Evolutionary conservation across 139 green algal genomes (phyloP).

Genomic region (Chlorella vulgaris): DNA sequence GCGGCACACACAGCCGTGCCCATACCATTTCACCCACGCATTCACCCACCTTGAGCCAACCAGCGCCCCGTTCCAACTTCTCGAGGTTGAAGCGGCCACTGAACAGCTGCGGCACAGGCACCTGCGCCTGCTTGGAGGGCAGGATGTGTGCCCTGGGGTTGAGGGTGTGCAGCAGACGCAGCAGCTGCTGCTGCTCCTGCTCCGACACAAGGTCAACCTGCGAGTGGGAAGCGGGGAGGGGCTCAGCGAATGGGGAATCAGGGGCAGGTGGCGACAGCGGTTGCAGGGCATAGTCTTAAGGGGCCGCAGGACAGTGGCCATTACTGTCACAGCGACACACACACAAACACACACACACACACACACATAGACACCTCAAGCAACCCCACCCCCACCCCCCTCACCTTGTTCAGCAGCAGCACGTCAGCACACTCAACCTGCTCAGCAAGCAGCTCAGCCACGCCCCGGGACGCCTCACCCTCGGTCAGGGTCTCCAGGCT

Average conservation of each 20-base stretch:
- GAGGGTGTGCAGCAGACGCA: slow-evolving; percentile 50
- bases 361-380: too few relatives aligned
- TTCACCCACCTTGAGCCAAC: slow-evolving; percentile 61
- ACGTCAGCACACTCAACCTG: slow-evolving; percentile 61
- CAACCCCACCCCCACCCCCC: too few relatives aligned
- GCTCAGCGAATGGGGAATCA: neutral
- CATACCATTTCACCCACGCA: neutral
- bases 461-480: slow-evolving; percentile 39
- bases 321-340: too few relatives aligned
- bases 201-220: slow-evolving; percentile 44
- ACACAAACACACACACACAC: too few relatives aligned
- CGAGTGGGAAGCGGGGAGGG: neutral
- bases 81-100: slow-evolving; percentile 69
- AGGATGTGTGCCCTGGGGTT: slow-evolving; percentile 65
- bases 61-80: slow-evolving; percentile 47
- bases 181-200: slow-evolving; percentile 23
- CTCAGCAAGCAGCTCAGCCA: slow-evolving; percentile 73
- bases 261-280: too few relatives aligned
- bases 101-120: slow-evolving; percentile 27
- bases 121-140: slow-evolving; percentile 26
- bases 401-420: slow-evolving; percentile 84
- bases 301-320: too few relatives aligned
- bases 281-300: too few relatives aligned
- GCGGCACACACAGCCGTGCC: too few relatives aligned
- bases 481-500: slow-evolving; percentile 49